Percentiles rank a stretch among this genome's conserved stretches.
phyloP scores from a whole-genome alignment of 352 stramenopile genomes.

The Aphanomyces euteiches region DNA sequence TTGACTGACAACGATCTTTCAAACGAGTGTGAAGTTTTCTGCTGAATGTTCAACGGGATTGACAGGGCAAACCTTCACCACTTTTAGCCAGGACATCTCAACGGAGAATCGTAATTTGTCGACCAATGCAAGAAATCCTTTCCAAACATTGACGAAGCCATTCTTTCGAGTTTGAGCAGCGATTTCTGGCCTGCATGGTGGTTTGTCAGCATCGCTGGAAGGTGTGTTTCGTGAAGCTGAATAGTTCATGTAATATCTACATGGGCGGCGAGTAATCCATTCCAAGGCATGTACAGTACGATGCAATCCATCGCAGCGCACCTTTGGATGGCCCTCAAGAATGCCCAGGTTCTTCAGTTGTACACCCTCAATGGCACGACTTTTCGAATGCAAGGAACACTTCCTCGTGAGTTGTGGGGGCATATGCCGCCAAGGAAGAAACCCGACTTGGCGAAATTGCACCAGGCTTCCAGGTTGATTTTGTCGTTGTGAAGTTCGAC shows the following conservation, averaged over 20 bases:
- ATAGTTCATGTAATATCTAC: neutral
- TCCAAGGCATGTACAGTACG: conserved; percentile 85
- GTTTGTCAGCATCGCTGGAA: no score
- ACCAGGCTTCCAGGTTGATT: conserved; percentile 57
- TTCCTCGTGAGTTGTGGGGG: conserved; percentile 28
- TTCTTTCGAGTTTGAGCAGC: no score
- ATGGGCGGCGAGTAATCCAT: conserved; percentile 53
- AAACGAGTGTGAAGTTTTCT: no score
- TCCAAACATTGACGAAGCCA: no score
- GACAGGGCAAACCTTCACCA: no score
- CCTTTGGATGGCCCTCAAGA: conserved; percentile 49
- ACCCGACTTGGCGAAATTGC: conserved; percentile 48
- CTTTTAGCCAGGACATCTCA: no score
- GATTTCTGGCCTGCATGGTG: no score
- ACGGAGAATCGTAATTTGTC: no score
- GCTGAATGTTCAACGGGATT: no score
- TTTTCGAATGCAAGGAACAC: neutral
- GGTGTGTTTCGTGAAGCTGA: no score
- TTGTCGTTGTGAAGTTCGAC: conserved; percentile 65
- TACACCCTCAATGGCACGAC: conserved; percentile 66
- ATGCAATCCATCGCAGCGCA: conserved; percentile 62
- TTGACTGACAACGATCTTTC: no score
- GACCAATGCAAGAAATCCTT: no score
- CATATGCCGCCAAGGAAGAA: conserved; percentile 63
- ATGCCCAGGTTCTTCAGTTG: conserved; percentile 56